A percentile compares a stretch with the other conserved stretches of the same genome.
These are phyloP conservation scores for Talaromyces trachyspermus DNA, from an alignment of 495 filamentous ascomycete species.

Conservation along the genomic window DNA sequence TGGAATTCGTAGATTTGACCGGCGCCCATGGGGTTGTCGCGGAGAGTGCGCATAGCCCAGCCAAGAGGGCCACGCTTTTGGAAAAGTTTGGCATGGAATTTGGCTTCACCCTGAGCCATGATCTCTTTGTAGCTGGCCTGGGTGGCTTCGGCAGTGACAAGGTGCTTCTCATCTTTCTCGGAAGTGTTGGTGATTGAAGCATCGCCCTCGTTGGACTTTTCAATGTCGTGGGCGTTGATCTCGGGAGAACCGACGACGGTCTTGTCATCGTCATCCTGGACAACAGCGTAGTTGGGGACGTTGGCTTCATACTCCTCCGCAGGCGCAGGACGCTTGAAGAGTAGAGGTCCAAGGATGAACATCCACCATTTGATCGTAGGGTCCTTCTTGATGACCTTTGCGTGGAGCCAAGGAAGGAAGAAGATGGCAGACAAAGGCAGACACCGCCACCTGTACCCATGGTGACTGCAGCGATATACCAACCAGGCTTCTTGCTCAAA, in stretches of 20 bases:
- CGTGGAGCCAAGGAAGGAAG: slow-evolving; percentile 51
- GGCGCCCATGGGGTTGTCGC: slow-evolving; percentile 58
- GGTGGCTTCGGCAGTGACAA: slow-evolving; percentile 30
- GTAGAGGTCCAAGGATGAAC: slow-evolving; percentile 45
- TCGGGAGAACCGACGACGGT: slow-evolving; percentile 18
- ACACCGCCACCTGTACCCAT: slow-evolving; percentile 47
- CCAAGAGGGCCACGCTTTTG: slow-evolving; percentile 54
- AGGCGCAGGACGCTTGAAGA: slow-evolving; percentile 39
- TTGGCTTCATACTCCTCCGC: slow-evolving; percentile 33
- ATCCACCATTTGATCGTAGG: slow-evolving; percentile 45
- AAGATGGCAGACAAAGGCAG: slow-evolving; percentile 46
- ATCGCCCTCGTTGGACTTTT: slow-evolving; percentile 10
- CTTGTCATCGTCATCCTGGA: slow-evolving; percentile 36
- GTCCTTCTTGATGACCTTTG: slow-evolving; percentile 49
- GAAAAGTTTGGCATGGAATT: slow-evolving; percentile 46
- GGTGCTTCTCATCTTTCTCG: slow-evolving; percentile 37
- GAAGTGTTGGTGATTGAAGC: slow-evolving; percentile 11
- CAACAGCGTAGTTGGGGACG: slow-evolving; percentile 48
- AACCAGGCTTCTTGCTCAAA: slow-evolving; percentile 46
- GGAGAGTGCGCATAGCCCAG: slow-evolving; percentile 66
- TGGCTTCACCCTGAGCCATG: slow-evolving; percentile 39
- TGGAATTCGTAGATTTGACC: slow-evolving; percentile 59
- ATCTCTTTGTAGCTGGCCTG: slow-evolving; percentile 50
- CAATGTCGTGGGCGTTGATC: slow-evolving; percentile 25
- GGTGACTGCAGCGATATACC: slow-evolving; percentile 50